Conservation (phyloP, 1,284 basidiomycete genomes). For the Fomitopsis schrenkii region DNA sequence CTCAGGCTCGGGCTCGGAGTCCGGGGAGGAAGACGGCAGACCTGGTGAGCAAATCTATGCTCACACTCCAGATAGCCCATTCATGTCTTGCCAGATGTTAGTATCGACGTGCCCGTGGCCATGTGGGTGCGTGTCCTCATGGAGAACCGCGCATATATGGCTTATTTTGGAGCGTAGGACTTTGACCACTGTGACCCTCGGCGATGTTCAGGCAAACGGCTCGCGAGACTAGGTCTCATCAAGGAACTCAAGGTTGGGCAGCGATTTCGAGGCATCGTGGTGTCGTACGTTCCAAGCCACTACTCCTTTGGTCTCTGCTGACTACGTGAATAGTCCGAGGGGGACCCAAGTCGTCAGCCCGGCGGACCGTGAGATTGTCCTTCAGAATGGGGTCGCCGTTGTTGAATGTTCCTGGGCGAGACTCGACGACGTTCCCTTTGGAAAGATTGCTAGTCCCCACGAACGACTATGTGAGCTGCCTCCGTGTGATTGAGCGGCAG, state of each 20-base stretch:
- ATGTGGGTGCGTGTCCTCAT: constrained; percentile 75
- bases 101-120: constrained; percentile 69
- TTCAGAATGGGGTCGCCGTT: constrained; percentile 81
- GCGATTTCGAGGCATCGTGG: constrained; percentile 87
- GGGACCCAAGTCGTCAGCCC: constrained; percentile 81
- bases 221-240: constrained; percentile 83
- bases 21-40: constrained; percentile 6
- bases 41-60: neutral
- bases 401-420: constrained; percentile 98
- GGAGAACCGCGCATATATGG: neutral
- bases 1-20: constrained; percentile 7
- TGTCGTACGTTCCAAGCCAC: constrained; percentile 60
- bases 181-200: constrained; percentile 97
- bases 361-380: constrained; percentile 80
- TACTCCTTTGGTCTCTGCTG: neutral
- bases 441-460: constrained; percentile 89
- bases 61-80: neutral
- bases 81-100: constrained; percentile 10
- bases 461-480: constrained; percentile 77
- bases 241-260: constrained; percentile 82
- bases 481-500: neutral
- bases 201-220: constrained; percentile 93
- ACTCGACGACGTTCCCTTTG: constrained; percentile 91
- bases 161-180: constrained; percentile 49
- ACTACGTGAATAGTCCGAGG: constrained; percentile 62